Evolutionary conservation across 495 filamentous ascomycete genomes (phyloP).

Genomic region (Saxophila tyrrhenica): DNA sequence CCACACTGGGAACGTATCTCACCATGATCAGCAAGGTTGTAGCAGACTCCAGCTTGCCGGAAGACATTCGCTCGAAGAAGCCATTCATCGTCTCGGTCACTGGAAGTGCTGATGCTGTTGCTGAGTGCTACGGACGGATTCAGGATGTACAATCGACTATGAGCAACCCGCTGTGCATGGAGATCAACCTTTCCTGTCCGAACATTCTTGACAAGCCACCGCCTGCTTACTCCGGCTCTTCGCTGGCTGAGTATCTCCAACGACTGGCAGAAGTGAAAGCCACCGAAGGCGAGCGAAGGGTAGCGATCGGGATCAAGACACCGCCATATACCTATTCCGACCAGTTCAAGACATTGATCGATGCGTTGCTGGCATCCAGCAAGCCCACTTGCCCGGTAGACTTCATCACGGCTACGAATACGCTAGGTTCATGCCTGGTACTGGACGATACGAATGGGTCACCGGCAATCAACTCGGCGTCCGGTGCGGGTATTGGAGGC

Average conservation of each 20-base stretch:
- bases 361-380: conserved; percentile 33
- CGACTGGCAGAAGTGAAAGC: neutral
- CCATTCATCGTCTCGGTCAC: conserved; percentile 62
- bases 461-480: conserved; percentile 31
- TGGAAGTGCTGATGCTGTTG: conserved; percentile 41
- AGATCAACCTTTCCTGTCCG: conserved; percentile 64
- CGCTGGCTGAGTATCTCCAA: conserved; percentile 39
- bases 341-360: conserved; percentile 45
- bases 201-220: conserved; percentile 58
- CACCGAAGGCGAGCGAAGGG: neutral
- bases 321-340: conserved; percentile 58
- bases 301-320: conserved; percentile 53
- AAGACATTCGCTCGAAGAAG: conserved; percentile 27
- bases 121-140: conserved; percentile 33
- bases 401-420: conserved; percentile 64
- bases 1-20: conserved; percentile 28
- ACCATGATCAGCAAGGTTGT: conserved; percentile 23
- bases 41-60: conserved; percentile 3
- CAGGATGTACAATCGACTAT: conserved; percentile 15
- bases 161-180: conserved; percentile 42
- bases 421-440: conserved; percentile 54
- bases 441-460: conserved; percentile 23
- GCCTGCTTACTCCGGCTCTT: conserved; percentile 46
- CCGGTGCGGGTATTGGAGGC: conserved; percentile 48
- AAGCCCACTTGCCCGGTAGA: conserved; percentile 32